These are phyloP conservation scores for Notholithocarpus densiflorus DNA, from an alignment of 306 rosid genomes.

Conservation along the genomic window DNA sequence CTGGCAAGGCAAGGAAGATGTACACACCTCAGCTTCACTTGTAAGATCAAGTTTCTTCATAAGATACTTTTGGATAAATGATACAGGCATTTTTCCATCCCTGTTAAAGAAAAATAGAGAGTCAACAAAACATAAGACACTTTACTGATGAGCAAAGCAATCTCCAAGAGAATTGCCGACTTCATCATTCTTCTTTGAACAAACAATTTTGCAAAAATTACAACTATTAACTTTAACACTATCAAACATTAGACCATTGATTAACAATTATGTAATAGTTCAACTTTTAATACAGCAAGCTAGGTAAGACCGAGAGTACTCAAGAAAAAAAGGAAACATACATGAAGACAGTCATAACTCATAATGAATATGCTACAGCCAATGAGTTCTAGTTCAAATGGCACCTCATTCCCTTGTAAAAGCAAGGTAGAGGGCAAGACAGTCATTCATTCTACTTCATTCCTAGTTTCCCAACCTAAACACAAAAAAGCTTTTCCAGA, in stretches of 20 bases:
- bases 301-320: neutral
- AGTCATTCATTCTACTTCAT: neutral
- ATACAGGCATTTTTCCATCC: constrained; percentile 86
- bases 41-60: constrained; percentile 81
- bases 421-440: no score
- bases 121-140: constrained; percentile 21
- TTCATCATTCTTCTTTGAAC: neutral
- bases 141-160: neutral
- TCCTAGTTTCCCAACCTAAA: neutral
- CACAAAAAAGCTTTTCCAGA: neutral
- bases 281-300: neutral
- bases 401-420: no score
- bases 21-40: constrained; percentile 77
- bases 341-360: neutral
- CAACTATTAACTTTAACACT: neutral
- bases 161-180: neutral
- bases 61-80: constrained; percentile 84
- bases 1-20: constrained; percentile 14
- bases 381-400: no score
- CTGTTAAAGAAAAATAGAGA: constrained; percentile 34
- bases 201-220: neutral
- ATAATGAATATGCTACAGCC: neutral
- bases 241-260: neutral
- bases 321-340: neutral
- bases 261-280: neutral